Base-by-base conservation (phyloP, 2,329 filamentous ascomycete genomes). In the Fusarium euwallaceae region DNA sequence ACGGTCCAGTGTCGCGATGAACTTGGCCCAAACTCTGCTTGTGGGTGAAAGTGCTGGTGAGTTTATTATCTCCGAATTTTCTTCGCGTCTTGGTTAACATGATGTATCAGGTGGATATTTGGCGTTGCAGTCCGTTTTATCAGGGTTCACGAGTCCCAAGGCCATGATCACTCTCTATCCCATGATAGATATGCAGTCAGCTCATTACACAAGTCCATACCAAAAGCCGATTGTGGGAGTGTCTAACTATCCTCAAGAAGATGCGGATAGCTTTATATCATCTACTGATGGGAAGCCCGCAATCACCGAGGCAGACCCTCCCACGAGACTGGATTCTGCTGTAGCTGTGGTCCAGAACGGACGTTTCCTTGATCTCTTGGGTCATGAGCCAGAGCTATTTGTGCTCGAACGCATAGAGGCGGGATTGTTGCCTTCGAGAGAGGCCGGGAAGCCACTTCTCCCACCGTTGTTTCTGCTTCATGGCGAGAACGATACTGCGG, bases 141-240 rank as follows among this genome's bases (percentile, higher is more conserved):
- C 56, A 6, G 56, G 56, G 10, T 41, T 60, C 11, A 32, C 56
- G 6, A 37, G 22, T 10, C 56, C 56, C 17, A 39, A 60, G 4
- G 56, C 56, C 56, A 41, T 60, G 2, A 60, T 60, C 6, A n/a
- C 56, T 10, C 56, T 60, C 24, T 60, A 60, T 29, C 56, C 56
- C 56, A 41, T 60, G 36, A 39, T 41, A 29, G 56, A 60, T 3
- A 60, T 60, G 56, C 36, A 41, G 17, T 29, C 56, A 20, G 10
- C 56, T 14, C 56, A 60, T 32, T 60, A 60, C 36, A 60, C 56
- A 9, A 20, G 4, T 6, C 16, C 56, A 2, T 60, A 39, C 9
- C 0, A 41, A 3, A 60, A 60, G n/a, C 22, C 56, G 12, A 39
- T 60, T 6, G 56, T 60, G 8, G 56, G 56, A 1, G 36, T 60